A percentile compares a stretch with the other conserved stretches of the same genome.
These are phyloP conservation scores for Selaginella tamariscina DNA, from an alignment of 75 land plant genomes.

Conservation along the genomic window DNA sequence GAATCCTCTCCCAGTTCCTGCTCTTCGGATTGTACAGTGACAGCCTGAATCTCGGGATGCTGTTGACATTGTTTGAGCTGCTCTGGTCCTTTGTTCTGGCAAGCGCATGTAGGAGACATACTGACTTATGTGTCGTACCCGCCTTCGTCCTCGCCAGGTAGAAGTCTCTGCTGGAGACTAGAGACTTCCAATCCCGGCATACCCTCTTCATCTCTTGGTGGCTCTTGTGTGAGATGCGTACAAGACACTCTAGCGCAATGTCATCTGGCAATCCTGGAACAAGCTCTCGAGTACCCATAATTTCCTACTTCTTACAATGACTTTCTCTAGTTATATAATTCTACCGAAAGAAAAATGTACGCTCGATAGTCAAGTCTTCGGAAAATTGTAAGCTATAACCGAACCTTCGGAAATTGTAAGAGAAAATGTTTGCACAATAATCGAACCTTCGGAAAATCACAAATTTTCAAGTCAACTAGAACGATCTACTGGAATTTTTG, in stretches of 20 bases:
- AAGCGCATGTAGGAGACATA: conserved; percentile 18
- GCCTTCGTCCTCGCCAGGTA: conserved; percentile 6
- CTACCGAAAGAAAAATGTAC: neutral
- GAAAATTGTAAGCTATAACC: neutral
- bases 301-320: too few relatives aligned
- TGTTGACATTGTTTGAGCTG: neutral
- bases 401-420: too few relatives aligned
- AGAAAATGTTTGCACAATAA: too few relatives aligned
- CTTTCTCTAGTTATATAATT: neutral
- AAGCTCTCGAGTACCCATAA: too few relatives aligned
- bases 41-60: neutral
- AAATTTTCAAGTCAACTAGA: too few relatives aligned
- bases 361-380: neutral
- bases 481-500: too few relatives aligned
- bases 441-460: too few relatives aligned
- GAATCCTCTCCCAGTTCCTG: neutral
- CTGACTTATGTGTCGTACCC: conserved; percentile 12
- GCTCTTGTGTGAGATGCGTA: conserved; percentile 20
- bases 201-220: conserved; percentile 20
- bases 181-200: conserved; percentile 29
- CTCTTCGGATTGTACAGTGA: neutral
- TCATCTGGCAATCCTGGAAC: conserved; percentile 47
- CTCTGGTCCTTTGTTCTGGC: neutral
- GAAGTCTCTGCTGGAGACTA: conserved; percentile 19
- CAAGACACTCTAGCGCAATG: conserved; percentile 37